Percentiles rank a stretch among this genome's conserved stretches.
Evolutionary conservation across 192 early-diverging fungal genomes (phyloP).

Genomic region (Entrophospora sp.): DNA sequence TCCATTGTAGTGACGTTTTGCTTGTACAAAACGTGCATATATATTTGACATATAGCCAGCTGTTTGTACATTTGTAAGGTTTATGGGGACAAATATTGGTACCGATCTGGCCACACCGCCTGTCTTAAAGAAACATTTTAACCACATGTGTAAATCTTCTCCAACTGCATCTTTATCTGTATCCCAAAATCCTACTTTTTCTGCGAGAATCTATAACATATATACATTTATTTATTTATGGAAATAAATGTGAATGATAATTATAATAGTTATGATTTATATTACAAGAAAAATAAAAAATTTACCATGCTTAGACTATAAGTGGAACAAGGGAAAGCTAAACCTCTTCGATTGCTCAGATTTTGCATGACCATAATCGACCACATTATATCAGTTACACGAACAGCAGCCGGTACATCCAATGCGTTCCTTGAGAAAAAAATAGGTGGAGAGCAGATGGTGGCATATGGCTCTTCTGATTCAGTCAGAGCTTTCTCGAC

Average conservation of each 20-base stretch:
- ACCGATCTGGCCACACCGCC: conserved; percentile 53
- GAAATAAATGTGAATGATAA: no score
- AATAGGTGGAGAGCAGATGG: conserved; percentile 39
- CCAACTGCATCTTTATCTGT: conserved; percentile 68
- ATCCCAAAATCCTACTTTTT: conserved; percentile 69
- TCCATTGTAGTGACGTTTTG: conserved; percentile 65
- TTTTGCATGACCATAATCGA: conserved; percentile 67
- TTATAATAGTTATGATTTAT: no score
- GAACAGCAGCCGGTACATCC: conserved; percentile 61
- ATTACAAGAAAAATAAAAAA: background rate
- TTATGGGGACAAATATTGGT: conserved; percentile 64
- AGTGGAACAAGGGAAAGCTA: conserved; percentile 68
- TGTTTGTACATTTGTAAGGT: conserved; percentile 51
- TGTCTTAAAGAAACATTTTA: conserved; percentile 71
- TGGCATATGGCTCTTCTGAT: conserved; percentile 37
- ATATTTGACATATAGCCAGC: conserved; percentile 43
- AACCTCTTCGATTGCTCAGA: conserved; percentile 45
- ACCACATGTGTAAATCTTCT: conserved; percentile 79
- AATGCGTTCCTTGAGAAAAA: conserved; percentile 53
- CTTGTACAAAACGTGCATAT: conserved; percentile 57
- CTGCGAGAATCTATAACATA: conserved; percentile 37
- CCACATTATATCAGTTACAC: conserved; percentile 69
- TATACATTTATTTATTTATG: background rate
- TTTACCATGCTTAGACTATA: conserved; percentile 62
- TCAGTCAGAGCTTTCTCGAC: conserved; percentile 30